Base-by-base conservation (phyloP, 176 grass and related monocot genomes). In the Miscanthus lutarioriparius region DNA sequence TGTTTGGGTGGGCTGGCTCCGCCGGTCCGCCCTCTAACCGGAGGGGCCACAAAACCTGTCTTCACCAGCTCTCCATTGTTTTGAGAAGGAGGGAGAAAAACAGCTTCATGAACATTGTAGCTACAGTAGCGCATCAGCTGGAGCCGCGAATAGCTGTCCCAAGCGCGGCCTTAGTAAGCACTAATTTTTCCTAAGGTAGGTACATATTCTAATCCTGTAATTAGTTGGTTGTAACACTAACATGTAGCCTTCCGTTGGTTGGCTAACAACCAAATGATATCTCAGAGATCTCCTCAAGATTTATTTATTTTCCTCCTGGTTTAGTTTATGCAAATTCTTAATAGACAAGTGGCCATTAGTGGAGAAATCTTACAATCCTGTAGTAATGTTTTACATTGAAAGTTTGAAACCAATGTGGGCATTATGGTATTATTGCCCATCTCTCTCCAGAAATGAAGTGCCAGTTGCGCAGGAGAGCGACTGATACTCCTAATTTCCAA, bases 151-250 rank as follows among this genome's bases (percentile, higher is more conserved):
- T 9, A 61, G 56, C n/a, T 25, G 22, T 61, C 9, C 56, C 56
- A 61, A 25, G 25, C 8, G 22, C 23, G 54, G 54, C 54, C 20
- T 59, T 16, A 56, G 23, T 73, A 36, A 19, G 56, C 17, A 33
- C 4, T 10, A 77, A 44, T 54, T 51, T 63, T 0, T 44, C 37
- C 71, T 32, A 30, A 48, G 9, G 25, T 38, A 83, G 68, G 84
- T 83, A 75, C 68, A 90, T 79, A 87, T 64, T 86, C 72, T 79
- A 49, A 75, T 30, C 68, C 45, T 74, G 27, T 83, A 69, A 38
- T 68, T 67, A 48, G 54, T 59, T 73, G 25, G 20, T 65, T 83
- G n/a, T n/a, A n/a, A n/a, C n/a, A n/a, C 28, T 78, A 71, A 47
- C 53, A 51, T 64, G 26, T 47, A 20, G 6, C 10, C 43, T 64